These are phyloP conservation scores for Populus deltoides DNA, from an alignment of 345 rosid species.

Conservation along the genomic window DNA sequence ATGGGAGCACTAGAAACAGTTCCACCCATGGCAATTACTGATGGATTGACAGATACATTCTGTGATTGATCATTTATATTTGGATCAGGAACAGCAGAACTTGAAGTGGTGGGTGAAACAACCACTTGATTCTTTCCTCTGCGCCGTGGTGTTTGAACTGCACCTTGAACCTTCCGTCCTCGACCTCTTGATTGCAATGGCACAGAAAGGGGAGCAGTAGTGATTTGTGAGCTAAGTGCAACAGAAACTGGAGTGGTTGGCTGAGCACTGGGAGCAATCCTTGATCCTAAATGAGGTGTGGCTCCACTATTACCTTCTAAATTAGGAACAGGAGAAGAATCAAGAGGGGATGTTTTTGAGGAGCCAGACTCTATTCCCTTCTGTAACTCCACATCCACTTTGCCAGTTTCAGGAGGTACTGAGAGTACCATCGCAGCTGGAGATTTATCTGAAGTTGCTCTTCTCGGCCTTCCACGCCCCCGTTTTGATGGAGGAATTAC, in stretches of 20 bases:
- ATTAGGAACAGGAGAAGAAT: slow-evolving; percentile 24
- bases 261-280: slow-evolving; percentile 26
- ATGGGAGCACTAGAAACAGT: slow-evolving; percentile 27
- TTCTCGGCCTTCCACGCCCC: slow-evolving; percentile 93
- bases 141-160: slow-evolving; percentile 49
- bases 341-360: slow-evolving; percentile 24
- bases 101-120: slow-evolving; percentile 19
- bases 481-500: slow-evolving; percentile 74
- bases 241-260: slow-evolving; percentile 22
- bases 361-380: slow-evolving; percentile 35
- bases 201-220: slow-evolving; percentile 23
- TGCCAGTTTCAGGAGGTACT: slow-evolving; percentile 33
- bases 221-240: slow-evolving; percentile 35
- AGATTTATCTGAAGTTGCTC: slow-evolving; percentile 49
- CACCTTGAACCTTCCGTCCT: slow-evolving; percentile 31
- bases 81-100: slow-evolving; percentile 23
- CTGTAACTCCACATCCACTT: slow-evolving; percentile 35
- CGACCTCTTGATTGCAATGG: slow-evolving; percentile 31
- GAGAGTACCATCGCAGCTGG: slow-evolving; percentile 29
- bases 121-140: slow-evolving; percentile 46
- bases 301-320: slow-evolving; percentile 20
- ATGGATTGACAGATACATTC: slow-evolving; percentile 29
- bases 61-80: slow-evolving; percentile 28
- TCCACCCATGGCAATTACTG: slow-evolving; percentile 17
- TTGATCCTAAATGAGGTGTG: slow-evolving; percentile 25